A percentile compares a stretch with the other conserved stretches of the same genome.
These are phyloP conservation scores for Populus euphratica DNA, from an alignment of 345 rosid genomes.

Conservation along the genomic window DNA sequence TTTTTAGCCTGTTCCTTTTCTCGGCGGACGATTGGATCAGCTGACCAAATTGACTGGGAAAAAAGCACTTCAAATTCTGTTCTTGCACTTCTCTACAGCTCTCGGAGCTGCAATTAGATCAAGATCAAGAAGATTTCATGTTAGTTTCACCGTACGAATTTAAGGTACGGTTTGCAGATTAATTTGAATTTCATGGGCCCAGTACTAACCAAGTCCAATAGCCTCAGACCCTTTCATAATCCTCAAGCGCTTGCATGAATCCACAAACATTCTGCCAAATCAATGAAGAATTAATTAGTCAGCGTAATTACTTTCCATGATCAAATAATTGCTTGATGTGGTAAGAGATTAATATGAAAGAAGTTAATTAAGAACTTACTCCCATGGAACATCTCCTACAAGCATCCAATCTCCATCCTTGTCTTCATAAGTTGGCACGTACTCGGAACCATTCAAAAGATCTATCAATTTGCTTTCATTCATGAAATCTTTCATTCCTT, in stretches of 20 bases:
- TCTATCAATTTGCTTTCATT: constrained; percentile 26
- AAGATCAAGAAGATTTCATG: background rate
- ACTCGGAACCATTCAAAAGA: constrained; percentile 26
- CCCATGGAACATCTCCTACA: constrained; percentile 35
- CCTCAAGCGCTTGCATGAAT: constrained; percentile 31
- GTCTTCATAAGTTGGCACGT: constrained; percentile 31
- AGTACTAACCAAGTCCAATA: constrained; percentile 27
- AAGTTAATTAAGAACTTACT: constrained; percentile 14
- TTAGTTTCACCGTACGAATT: background rate
- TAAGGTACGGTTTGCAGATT: no score
- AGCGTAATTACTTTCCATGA: background rate
- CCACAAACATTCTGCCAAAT: constrained; percentile 22
- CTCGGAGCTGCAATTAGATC: constrained; percentile 24
- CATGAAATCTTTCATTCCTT: constrained; percentile 26
- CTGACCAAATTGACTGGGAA: background rate
- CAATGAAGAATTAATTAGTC: background rate
- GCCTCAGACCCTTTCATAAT: constrained; percentile 36
- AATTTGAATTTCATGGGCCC: background rate
- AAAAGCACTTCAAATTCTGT: constrained; percentile 52
- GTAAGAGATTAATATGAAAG: background rate
- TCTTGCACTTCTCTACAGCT: constrained; percentile 37
- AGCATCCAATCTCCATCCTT: constrained; percentile 36
- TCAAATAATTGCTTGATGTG: background rate
- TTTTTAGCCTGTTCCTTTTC: constrained; percentile 44
- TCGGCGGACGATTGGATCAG: constrained; percentile 9